Percentiles rank a stretch among this genome's conserved stretches.
These are phyloP conservation scores for Stentor roeselii DNA, from an alignment of 73 alveolate genomes.

Conservation along the genomic window DNA sequence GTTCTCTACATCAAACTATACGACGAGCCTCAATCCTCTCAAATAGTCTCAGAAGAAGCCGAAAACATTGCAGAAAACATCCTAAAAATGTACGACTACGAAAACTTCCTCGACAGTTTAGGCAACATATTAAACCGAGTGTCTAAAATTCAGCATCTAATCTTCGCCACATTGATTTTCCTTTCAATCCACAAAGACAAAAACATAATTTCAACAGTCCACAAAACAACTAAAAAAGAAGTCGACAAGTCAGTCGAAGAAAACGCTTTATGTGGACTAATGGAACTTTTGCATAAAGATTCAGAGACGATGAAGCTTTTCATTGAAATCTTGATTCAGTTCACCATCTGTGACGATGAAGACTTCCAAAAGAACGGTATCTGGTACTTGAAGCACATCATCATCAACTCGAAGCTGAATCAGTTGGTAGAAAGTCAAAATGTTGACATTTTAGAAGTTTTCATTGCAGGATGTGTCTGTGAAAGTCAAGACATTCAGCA, in stretches of 20 bases:
- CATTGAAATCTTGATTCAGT: conserved; percentile 18
- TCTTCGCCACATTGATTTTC: conserved; percentile 22
- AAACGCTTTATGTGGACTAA: conserved; percentile 26
- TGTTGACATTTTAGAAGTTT: conserved; percentile 26
- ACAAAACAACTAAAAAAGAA: conserved; percentile 13
- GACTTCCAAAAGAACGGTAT: conserved; percentile 12
- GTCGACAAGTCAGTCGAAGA: conserved; percentile 32
- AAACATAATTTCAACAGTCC: conserved; percentile 1
- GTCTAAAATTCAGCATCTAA: conserved; percentile 10
- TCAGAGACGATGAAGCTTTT: conserved; percentile 28
- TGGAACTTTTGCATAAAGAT: conserved; percentile 3
- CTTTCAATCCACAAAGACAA: not conserved
- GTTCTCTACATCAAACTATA: not conserved
- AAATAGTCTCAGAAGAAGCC: not conserved
- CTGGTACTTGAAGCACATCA: conserved; percentile 22
- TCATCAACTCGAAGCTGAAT: not conserved
- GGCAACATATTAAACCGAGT: not conserved
- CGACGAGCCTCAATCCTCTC: not conserved
- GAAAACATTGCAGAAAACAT: conserved; percentile 20
- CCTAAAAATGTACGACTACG: conserved; percentile 22
- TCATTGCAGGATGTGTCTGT: conserved; percentile 25
- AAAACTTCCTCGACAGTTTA: conserved; percentile 1
- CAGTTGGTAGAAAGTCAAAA: not conserved
- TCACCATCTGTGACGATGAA: conserved; percentile 17
- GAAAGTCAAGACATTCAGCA: conserved; percentile 22